Base-by-base conservation (phyloP, 345 rosid genomes). In the Kandelia obovata region DNA sequence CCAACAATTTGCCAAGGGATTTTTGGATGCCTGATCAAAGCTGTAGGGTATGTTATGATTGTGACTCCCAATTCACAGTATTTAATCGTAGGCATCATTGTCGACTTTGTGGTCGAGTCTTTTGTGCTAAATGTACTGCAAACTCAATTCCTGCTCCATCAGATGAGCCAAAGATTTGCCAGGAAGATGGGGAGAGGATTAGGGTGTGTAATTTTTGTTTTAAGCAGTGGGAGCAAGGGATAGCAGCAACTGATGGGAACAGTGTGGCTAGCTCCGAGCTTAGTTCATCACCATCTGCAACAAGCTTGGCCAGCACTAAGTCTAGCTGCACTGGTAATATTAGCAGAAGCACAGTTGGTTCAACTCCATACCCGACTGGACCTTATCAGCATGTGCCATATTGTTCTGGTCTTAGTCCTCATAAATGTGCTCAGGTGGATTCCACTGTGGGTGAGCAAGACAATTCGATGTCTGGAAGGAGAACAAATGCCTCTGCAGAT, bases 21-120 rank as follows among this genome's bases (percentile, higher is more conserved):
- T 93, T 91, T 82, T 93, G 98, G 97, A 91, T 93, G 97, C 97
- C 98, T 53, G 97, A 93, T 73, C 90, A 86, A 64, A 93, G 94
- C 78, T 93, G 97, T 78, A 85, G 88, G 78, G 92, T 93, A 37
- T 93, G 98, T 74, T 93, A 93, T 71, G 94, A 89, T 37, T 91
- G 97, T 70, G 96, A 91, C 76, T 59, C 78, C 56, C 94, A 79
- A 83, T 93, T 93, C 75, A 89, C 93, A 0, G 62, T 88, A 49
- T 74, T 89, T 39, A 89, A 81, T 61, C 94, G 97, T 61, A 83
- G 84, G 74, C 98, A 93, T 75, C 98, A 93, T 69, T 93, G 98
- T 64, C 86, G 96, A 65, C 88, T 75, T 34, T 93, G 98, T 70
- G 98, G 98, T 32, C 78, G 94, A 74, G 79, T 93, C 67, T 93